phyloP scores from a whole-genome alignment of 257 asterid species.

The Solanum corneliomulleri region DNA sequence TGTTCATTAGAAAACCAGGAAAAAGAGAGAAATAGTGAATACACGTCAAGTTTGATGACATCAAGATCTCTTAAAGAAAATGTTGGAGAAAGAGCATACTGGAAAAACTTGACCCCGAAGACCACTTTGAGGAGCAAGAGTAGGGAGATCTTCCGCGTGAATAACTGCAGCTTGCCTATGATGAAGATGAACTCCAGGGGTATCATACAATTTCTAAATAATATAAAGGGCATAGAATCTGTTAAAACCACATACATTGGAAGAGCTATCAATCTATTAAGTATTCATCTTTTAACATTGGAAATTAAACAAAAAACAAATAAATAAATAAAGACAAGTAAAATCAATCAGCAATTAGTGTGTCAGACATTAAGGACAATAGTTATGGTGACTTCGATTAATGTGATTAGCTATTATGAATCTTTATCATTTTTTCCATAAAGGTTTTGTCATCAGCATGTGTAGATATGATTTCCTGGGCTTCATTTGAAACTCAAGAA shows the following conservation, averaged over 20 bases:
- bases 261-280: neutral
- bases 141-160: constrained; percentile 84
- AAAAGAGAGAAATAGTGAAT: neutral
- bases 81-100: constrained; percentile 32
- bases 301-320: neutral
- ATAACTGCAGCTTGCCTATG: constrained; percentile 97
- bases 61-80: constrained; percentile 2
- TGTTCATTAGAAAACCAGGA: constrained; percentile 8
- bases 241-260: neutral
- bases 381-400: neutral
- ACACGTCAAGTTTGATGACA: neutral
- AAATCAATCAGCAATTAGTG: neutral
- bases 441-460: neutral
- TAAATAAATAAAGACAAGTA: neutral
- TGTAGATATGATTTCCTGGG: neutral
- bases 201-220: constrained; percentile 73
- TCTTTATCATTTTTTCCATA: neutral
- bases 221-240: neutral
- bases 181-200: constrained; percentile 99
- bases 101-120: constrained; percentile 84
- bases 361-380: neutral
- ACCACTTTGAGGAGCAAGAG: constrained; percentile 94
- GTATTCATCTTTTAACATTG: neutral
- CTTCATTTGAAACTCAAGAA: neutral
- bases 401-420: neutral